A percentile compares a stretch with the other conserved stretches of the same genome.
Evolutionary conservation across 306 rosid genomes (phyloP).

Genomic region (Prunus mume): DNA sequence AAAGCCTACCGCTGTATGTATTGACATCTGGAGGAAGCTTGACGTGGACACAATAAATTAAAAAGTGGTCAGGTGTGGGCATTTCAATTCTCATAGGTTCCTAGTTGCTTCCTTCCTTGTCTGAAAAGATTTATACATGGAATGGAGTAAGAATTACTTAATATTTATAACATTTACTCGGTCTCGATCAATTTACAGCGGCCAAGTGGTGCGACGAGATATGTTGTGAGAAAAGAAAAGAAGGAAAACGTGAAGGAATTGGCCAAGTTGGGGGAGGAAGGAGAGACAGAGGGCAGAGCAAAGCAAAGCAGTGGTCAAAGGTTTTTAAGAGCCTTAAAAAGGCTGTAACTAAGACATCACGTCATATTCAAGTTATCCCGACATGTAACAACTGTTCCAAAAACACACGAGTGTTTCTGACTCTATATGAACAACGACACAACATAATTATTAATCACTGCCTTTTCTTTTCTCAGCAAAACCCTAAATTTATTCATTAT

Average conservation of each 20-base stretch:
- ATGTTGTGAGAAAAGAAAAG: neutral
- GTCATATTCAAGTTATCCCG: constrained; percentile 25
- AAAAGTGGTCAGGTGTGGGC: neutral
- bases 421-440: constrained; percentile 9
- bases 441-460: neutral
- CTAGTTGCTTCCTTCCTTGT: neutral
- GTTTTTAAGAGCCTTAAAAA: neutral
- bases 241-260: constrained; percentile 11
- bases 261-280: neutral
- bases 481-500: neutral
- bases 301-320: constrained; percentile 16
- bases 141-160: neutral
- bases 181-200: neutral
- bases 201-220: neutral
- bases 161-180: neutral
- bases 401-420: constrained; percentile 49
- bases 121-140: neutral
- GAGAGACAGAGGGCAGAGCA: neutral
- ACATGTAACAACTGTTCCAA: neutral
- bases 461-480: neutral
- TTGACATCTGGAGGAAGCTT: neutral
- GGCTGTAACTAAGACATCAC: neutral
- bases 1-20: neutral
- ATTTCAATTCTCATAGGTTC: neutral
- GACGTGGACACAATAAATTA: neutral